Evolutionary conservation across 2,329 filamentous ascomycete species (phyloP), one percentile per base, ranked within the genome.

Genomic region (Hymenoscyphus repandus): DNA sequence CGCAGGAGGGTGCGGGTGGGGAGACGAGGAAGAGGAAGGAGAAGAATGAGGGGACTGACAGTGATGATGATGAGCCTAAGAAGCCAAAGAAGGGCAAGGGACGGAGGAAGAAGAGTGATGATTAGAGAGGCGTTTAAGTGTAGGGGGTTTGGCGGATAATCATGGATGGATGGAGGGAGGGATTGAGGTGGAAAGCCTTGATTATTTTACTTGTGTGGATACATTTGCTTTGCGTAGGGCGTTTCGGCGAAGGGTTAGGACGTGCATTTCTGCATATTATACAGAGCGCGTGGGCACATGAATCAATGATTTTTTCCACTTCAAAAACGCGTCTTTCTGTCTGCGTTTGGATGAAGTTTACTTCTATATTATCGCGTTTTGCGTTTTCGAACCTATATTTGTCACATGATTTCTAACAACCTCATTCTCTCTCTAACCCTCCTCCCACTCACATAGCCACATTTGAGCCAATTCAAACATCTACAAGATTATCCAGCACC

Each of bases 41-140:
- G 17, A 54, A 55, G 36, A 44, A 32, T 15, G 46, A 56, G 50
- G 56, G 38, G 39, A 53, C 49, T 42, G 52, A 53, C 3, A 55
- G 51, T 30, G 53, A 47, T n/a, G 58, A 54, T 13, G 55, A 58
- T 41, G 54, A 56, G 31, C 56, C 33, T 57, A 62, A 63, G 39
- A 58, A 63, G 52, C 58, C 58, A 50, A 59, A 60, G 49, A 52
- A 61, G 38, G 59, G 61, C 55, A 65, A 63, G 54, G 58, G 57
- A 13, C 51, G 52, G 49, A 46, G 63, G 40, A 56, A 57, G 50
- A 60, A 56, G 55, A 64, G 20, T 45, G 48, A 50, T 33, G 42
- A 46, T 36, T 45, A 41, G 42, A 5, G 34, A 22, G 18, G 44
- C 2, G 11, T n/a, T 17, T 20, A 37, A 2, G 33, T 10, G 5